Evolutionary conservation across 2,329 filamentous ascomycete species (phyloP).

Genomic region (Colletotrichum incanum): DNA sequence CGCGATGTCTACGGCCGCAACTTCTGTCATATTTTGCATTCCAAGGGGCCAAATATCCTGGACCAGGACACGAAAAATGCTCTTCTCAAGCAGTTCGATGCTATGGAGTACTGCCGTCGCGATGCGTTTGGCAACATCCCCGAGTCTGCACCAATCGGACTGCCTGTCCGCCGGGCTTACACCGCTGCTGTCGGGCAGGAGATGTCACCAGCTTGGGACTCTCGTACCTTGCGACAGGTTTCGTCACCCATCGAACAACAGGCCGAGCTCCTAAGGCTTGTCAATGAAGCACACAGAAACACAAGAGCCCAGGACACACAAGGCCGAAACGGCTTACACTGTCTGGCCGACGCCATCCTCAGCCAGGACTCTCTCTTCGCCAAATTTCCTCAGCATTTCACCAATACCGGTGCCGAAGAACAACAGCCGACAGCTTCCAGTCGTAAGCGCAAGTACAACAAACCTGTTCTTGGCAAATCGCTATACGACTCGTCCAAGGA

Average conservation of each 20-base stretch:
- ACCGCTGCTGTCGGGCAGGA: conserved; percentile 39
- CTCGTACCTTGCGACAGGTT: neutral
- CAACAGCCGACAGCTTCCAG: conserved; percentile 15
- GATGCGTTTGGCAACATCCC: conserved; percentile 65
- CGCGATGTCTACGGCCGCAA: conserved; percentile 68
- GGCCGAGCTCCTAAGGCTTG: conserved; percentile 55
- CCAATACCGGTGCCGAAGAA: conserved; percentile 47
- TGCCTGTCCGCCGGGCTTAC: conserved; percentile 44
- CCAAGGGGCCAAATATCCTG: conserved; percentile 46
- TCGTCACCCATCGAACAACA: conserved; percentile 46
- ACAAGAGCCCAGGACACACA: conserved; percentile 57
- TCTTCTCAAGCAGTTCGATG: conserved; percentile 55
- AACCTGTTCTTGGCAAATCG: conserved; percentile 51
- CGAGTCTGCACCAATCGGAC: conserved; percentile 21
- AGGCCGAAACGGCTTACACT: conserved; percentile 72
- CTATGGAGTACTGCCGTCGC: conserved; percentile 54
- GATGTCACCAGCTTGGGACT: conserved; percentile 21
- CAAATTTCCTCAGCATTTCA: conserved; percentile 52
- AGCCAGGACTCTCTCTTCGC: conserved; percentile 56
- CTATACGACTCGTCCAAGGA: conserved; percentile 53
- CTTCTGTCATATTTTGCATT: conserved; percentile 63
- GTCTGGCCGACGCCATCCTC: conserved; percentile 69
- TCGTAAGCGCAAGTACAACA: conserved; percentile 58
- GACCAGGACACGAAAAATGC: conserved; percentile 50
- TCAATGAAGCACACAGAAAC: conserved; percentile 53